Base-by-base conservation (phyloP, 2,329 filamentous ascomycete genomes). In the Rugonectria rugulosa region DNA sequence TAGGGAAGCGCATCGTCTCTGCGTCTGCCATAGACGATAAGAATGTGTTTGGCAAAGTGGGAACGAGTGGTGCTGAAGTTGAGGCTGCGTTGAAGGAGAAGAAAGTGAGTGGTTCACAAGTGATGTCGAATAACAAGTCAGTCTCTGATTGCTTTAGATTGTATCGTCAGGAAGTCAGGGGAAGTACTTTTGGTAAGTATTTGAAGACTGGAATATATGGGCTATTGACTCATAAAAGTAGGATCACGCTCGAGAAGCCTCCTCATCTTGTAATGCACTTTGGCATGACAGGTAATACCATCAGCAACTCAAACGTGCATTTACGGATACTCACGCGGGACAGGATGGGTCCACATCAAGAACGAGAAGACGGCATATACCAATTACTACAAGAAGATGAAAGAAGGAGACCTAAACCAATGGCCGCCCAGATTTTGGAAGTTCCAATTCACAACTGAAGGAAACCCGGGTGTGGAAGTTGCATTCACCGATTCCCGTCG, bases 361-460 rank as follows among this genome's bases (percentile, higher is more conserved):
- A 87, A 88, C 59, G 88, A 91, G 53, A 85, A 88, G 57, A 92
- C 89, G 4, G 86, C 87, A 26, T 93, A 95, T 73, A 91, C 87
- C 37, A 88, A 88, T 57, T 93, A 95, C 74, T 95, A 96, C 75
- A 89, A 90, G 63, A 86, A 87, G 56, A 82, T 85, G 67, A 86
- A 81, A 57, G 73, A 83, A 27, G 82, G 83, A 24, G 81, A 87
- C 43, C 78, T 75, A n/a, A 73, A 77, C 6, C 65, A 82, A 42
- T 98, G 94, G 94, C 95, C 95, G 12, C 95, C 95, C 0, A 90
- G 88, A 64, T 96, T 88, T 73, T 91, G 88, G 85, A 98, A 97
- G 65, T 97, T 97, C 64, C 77, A 90, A 5, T 73, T 97, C 15
- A 83, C 88, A 64, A 87, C 90, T 5, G 75, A 80, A 15, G 82